Percentiles rank a stretch among this genome's conserved stretches.
phyloP scores from a whole-genome alignment of 768 basidiomycete species.

The Leccinum rimulosum region DNA sequence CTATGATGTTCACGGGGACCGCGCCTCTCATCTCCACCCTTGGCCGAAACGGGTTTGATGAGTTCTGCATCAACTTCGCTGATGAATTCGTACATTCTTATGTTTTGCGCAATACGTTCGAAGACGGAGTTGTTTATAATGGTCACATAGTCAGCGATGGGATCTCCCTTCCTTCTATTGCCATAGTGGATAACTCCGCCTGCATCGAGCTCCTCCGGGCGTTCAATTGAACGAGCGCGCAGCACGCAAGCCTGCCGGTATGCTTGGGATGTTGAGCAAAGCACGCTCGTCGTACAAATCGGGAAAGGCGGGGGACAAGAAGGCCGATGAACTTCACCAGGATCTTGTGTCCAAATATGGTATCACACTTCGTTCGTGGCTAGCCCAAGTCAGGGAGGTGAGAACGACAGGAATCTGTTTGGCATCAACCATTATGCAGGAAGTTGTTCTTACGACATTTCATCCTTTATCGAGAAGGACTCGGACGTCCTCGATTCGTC shows the following conservation, averaged over 20 bases:
- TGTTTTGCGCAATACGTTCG: slow-evolving; percentile 66
- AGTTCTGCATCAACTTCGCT: slow-evolving; percentile 83
- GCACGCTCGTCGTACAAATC: slow-evolving; percentile 69
- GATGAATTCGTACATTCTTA: slow-evolving; percentile 85
- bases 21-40: slow-evolving; percentile 72
- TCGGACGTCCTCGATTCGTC: slow-evolving; percentile 77
- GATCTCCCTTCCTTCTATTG: slow-evolving; percentile 58
- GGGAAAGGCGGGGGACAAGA: slow-evolving; percentile 72
- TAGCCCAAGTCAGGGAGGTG: slow-evolving; percentile 44
- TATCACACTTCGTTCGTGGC: slow-evolving; percentile 75
- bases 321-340: slow-evolving; percentile 70
- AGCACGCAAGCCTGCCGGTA: slow-evolving; percentile 71
- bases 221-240: slow-evolving; percentile 61
- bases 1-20: slow-evolving; percentile 58
- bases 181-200: slow-evolving; percentile 78
- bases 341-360: slow-evolving; percentile 68
- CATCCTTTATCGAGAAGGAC: slow-evolving; percentile 69
- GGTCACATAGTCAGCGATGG: slow-evolving; percentile 62
- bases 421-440: slow-evolving; percentile 89
- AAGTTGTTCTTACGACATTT: slow-evolving; percentile 67
- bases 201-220: slow-evolving; percentile 82
- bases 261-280: slow-evolving; percentile 75
- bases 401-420: slow-evolving; percentile 56
- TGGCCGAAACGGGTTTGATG: slow-evolving; percentile 81
- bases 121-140: slow-evolving; percentile 67